Conservation (phyloP, 306 rosid genomes). For the Fagus sylvatica region DNA sequence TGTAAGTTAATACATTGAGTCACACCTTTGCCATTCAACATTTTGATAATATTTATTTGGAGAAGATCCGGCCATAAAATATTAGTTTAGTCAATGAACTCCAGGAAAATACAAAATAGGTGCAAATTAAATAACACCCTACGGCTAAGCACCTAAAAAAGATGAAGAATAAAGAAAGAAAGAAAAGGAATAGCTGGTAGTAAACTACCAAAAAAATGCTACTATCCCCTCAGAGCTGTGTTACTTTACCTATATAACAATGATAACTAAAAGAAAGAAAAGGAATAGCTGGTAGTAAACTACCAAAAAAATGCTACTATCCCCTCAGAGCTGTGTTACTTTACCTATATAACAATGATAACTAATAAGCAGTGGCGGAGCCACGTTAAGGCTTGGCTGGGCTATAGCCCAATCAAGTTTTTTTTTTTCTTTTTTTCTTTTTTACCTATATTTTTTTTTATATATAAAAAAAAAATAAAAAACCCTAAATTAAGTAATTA, state of each 20-base stretch:
- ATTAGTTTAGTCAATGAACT: not conserved
- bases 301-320: not conserved
- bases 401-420: too few species aligned
- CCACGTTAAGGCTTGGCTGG: too few species aligned
- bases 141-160: too few species aligned
- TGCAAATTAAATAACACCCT: not conserved
- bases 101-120: not conserved
- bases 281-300: not conserved
- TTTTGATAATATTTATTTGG: not conserved
- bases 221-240: not conserved
- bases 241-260: not conserved
- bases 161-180: not conserved
- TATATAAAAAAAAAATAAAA: conserved; percentile 17
- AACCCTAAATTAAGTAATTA: too few species aligned
- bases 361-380: too few species aligned
- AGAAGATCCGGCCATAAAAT: not conserved
- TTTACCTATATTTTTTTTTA: too few species aligned
- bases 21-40: not conserved
- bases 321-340: not conserved
- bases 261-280: not conserved
- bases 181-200: not conserved
- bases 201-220: not conserved
- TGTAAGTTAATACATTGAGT: not conserved
- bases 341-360: not conserved
- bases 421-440: too few species aligned